Evolutionary conservation across 2,329 filamentous ascomycete genomes (phyloP).

Genomic region (Monosporascus sp.): DNA sequence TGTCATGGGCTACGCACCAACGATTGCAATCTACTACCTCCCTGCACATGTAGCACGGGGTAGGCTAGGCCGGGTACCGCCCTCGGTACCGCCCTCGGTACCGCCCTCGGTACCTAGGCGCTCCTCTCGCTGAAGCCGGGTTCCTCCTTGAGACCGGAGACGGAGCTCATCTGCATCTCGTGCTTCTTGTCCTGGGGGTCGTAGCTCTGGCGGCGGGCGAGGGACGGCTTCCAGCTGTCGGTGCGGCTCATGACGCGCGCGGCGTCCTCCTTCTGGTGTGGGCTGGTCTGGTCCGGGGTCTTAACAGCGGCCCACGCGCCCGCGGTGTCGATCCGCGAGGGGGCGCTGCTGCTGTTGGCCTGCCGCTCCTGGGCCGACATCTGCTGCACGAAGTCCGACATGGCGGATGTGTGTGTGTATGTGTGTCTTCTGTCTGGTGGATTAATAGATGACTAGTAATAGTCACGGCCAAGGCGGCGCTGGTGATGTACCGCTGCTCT

Average conservation of each 20-base stretch:
- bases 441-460: too few relatives aligned
- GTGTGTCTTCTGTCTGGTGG: not conserved
- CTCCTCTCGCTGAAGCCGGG: conserved; percentile 39
- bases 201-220: conserved; percentile 45
- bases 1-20: too few relatives aligned
- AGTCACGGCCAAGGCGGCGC: not conserved
- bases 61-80: too few relatives aligned
- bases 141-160: conserved; percentile 29
- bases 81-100: not conserved
- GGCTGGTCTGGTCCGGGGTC: conserved; percentile 14
- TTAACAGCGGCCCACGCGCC: conserved; percentile 2
- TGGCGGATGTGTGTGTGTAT: not conserved
- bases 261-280: conserved; percentile 28
- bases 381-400: not conserved
- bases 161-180: conserved; percentile 41
- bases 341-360: not conserved
- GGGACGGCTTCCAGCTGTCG: conserved; percentile 41
- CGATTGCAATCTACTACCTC: too few relatives aligned
- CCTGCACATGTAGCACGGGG: too few relatives aligned
- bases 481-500: not conserved
- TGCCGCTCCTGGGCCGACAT: not conserved
- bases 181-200: conserved; percentile 50
- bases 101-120: not conserved
- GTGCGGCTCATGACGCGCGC: conserved; percentile 32
- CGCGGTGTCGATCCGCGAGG: conserved; percentile 7